These are phyloP conservation scores for Dichotomocladium elegans DNA, from an alignment of 371 early-diverging fungal genomes.

Conservation along the genomic window DNA sequence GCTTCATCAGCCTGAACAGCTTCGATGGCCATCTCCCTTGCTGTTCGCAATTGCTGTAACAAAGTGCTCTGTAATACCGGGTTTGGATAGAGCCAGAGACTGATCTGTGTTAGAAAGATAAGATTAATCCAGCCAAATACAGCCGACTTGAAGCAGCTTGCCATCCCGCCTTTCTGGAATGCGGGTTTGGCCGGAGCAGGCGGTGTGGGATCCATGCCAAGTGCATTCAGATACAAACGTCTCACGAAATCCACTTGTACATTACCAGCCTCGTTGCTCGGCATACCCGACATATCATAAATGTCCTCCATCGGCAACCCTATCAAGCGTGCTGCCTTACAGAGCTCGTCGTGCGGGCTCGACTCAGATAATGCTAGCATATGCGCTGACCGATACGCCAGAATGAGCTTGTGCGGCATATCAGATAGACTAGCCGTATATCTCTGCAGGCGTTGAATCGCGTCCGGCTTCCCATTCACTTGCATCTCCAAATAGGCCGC, in stretches of 20 bases:
- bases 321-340: conserved; percentile 10
- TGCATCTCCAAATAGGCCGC: conserved; percentile 14
- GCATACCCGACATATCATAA: conserved; percentile 5
- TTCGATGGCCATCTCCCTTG: conserved; percentile 10
- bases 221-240: conserved; percentile 15
- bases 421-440: not conserved
- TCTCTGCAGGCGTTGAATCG: not conserved
- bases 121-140: conserved; percentile 33
- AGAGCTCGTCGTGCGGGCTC: conserved; percentile 10
- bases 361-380: conserved; percentile 1
- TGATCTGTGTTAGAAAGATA: conserved; percentile 23
- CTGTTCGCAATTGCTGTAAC: conserved; percentile 4
- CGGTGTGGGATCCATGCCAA: conserved; percentile 15
- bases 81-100: conserved; percentile 15
- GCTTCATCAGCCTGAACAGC: conserved; percentile 18
- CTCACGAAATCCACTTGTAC: conserved; percentile 17
- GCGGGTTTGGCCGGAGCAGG: conserved; percentile 4
- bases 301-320: conserved; percentile 8
- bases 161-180: not conserved
- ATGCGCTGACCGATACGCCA: conserved; percentile 17
- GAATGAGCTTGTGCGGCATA: not conserved
- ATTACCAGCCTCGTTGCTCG: not conserved
- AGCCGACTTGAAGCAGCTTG: no score
- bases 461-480: conserved; percentile 6
- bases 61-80: conserved; percentile 5